phyloP scores from a whole-genome alignment of 495 filamentous ascomycete genomes.

The Rusavskia elegans region DNA sequence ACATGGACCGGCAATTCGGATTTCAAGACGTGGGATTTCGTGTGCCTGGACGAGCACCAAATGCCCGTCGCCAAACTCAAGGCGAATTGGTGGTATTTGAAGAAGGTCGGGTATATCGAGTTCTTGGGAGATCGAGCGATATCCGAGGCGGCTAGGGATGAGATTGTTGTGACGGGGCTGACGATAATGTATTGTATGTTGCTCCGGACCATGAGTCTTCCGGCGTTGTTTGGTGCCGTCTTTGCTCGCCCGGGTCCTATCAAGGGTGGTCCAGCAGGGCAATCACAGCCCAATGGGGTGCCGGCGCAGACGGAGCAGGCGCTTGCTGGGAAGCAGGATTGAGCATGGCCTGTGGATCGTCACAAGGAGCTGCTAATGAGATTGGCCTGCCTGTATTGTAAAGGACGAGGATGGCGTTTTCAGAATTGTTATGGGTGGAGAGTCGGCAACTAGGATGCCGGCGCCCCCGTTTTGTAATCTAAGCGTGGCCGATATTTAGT shows the following conservation, averaged over 20 bases:
- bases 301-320: too few relatives aligned
- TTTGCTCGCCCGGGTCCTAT: constrained; percentile 8
- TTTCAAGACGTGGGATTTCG: constrained; percentile 22
- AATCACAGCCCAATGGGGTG: too few relatives aligned
- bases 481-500: too few relatives aligned
- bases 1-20: constrained; percentile 18
- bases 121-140: constrained; percentile 11
- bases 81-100: not conserved
- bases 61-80: not conserved
- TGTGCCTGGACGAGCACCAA: constrained; percentile 19
- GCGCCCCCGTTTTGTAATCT: too few relatives aligned
- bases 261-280: not conserved
- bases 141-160: constrained; percentile 13
- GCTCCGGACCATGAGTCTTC: constrained; percentile 14
- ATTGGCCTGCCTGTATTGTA: too few relatives aligned
- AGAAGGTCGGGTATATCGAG: not conserved
- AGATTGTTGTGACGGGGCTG: constrained; percentile 20
- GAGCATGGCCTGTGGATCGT: too few relatives aligned
- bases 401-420: too few relatives aligned
- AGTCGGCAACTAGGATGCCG: too few relatives aligned
- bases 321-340: too few relatives aligned
- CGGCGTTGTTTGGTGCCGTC: constrained; percentile 14
- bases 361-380: too few relatives aligned
- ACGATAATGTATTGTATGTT: constrained; percentile 18
- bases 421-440: too few relatives aligned